phyloP scores from a whole-genome alignment of 2,329 filamentous ascomycete genomes.

The Penicillium sp. region DNA sequence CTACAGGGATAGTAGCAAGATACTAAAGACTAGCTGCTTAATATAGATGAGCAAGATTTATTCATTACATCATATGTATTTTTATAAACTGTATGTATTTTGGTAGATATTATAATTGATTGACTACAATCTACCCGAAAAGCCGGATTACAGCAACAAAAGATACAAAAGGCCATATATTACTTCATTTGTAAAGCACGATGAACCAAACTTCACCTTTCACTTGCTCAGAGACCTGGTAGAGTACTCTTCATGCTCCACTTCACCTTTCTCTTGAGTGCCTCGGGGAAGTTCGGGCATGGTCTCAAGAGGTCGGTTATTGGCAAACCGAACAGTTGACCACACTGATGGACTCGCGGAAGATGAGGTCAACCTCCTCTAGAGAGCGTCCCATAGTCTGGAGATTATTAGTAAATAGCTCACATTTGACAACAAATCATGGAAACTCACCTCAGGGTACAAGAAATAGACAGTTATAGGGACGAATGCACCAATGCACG shows the following conservation, averaged over 20 bases:
- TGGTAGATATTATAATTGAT: background rate
- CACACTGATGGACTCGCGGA: background rate
- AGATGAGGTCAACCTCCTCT: background rate
- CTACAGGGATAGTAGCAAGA: background rate
- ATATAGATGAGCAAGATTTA: background rate
- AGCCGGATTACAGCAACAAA: background rate
- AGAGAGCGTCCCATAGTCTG: background rate
- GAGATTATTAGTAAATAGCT: background rate
- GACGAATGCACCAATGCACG: background rate
- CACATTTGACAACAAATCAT: background rate
- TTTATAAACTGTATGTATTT: too few species aligned
- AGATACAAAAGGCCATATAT: background rate
- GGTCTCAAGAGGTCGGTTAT: background rate
- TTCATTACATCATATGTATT: background rate
- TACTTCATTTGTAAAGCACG: background rate
- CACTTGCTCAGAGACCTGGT: background rate
- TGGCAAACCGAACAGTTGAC: background rate
- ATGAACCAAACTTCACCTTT: background rate
- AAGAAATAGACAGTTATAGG: background rate
- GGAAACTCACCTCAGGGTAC: background rate
- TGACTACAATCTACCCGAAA: background rate
- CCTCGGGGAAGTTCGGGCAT: background rate
- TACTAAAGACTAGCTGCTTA: background rate
- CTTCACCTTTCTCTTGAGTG: background rate
- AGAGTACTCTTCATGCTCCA: background rate